These are phyloP conservation scores for Alloascoidea hylecoeti DNA, from an alignment of 805 yeast genomes.

Conservation along the genomic window DNA sequence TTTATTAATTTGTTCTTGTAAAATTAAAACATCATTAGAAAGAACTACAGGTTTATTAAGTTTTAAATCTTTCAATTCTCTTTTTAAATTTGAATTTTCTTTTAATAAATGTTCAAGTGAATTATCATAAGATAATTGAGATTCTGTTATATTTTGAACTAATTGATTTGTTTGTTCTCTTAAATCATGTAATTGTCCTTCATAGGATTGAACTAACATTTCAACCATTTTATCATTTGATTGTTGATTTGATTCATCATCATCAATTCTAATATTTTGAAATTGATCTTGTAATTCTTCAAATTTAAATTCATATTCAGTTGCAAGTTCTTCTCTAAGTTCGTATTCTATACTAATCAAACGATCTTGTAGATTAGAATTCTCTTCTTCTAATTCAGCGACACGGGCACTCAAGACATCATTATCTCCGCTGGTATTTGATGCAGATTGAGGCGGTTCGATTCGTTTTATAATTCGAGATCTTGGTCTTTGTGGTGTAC, in stretches of 20 bases:
- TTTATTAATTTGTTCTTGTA: neutral
- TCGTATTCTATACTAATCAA: constrained; percentile 9
- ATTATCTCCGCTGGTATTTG: neutral
- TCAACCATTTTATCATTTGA: constrained; percentile 11
- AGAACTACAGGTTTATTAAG: neutral
- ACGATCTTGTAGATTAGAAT: constrained; percentile 4
- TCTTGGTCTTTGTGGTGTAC: constrained; percentile 1
- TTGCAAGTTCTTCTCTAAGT: constrained; percentile 14
- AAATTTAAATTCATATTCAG: constrained; percentile 15
- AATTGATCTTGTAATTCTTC: constrained; percentile 13
- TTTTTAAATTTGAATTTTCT: neutral
- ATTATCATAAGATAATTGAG: neutral
- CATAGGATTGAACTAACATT: constrained; percentile 4
- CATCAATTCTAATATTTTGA: constrained; percentile 10
- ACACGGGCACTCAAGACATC: constrained; percentile 7
- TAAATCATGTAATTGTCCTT: neutral
- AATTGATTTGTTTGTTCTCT: neutral
- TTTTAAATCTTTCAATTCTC: neutral
- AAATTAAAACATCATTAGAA: neutral
- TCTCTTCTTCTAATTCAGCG: constrained; percentile 9
- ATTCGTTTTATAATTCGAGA: neutral
- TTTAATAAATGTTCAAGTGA: neutral
- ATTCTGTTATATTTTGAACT: neutral
- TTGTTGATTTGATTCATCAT: constrained; percentile 6
- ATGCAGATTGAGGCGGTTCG: neutral